phyloP scores from a whole-genome alignment of 495 filamentous ascomycete genomes.

The Mytilinidion resinicola region DNA sequence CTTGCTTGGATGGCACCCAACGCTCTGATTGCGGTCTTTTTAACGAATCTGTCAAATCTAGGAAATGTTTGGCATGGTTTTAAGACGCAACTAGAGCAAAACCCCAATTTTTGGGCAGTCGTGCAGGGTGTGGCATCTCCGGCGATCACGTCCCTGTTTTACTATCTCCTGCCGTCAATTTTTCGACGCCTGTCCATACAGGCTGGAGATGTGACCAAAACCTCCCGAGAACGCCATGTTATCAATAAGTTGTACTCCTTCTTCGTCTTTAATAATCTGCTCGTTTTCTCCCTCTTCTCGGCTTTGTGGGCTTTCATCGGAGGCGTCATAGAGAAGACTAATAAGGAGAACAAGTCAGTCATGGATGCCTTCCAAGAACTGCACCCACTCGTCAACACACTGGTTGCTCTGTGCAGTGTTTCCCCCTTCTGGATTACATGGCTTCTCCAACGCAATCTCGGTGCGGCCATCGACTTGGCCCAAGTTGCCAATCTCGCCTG shows the following conservation, averaged over 20 bases:
- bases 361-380: conserved; percentile 63
- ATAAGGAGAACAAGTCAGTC: conserved; percentile 42
- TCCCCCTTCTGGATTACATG: conserved; percentile 93
- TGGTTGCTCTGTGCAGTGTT: conserved; percentile 65
- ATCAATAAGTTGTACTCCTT: conserved; percentile 87
- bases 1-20: conserved; percentile 91
- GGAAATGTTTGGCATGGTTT: conserved; percentile 77
- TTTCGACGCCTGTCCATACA: conserved; percentile 77
- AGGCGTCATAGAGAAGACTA: conserved; percentile 51
- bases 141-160: conserved; percentile 80
- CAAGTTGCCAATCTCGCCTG: conserved; percentile 75
- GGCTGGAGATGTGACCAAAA: conserved; percentile 84
- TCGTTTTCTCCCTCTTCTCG: conserved; percentile 87
- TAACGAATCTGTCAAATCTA: conserved; percentile 76
- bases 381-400: conserved; percentile 53
- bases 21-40: conserved; percentile 87
- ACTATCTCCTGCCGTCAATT: conserved; percentile 80
- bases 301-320: conserved; percentile 67
- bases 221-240: conserved; percentile 88
- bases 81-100: conserved; percentile 50
- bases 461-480: conserved; percentile 80
- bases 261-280: conserved; percentile 94
- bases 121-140: conserved; percentile 94
- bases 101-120: conserved; percentile 68
- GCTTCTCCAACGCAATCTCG: conserved; percentile 85